Conservation (phyloP, 2,329 filamentous ascomycete species). For the Colletotrichum lini region DNA sequence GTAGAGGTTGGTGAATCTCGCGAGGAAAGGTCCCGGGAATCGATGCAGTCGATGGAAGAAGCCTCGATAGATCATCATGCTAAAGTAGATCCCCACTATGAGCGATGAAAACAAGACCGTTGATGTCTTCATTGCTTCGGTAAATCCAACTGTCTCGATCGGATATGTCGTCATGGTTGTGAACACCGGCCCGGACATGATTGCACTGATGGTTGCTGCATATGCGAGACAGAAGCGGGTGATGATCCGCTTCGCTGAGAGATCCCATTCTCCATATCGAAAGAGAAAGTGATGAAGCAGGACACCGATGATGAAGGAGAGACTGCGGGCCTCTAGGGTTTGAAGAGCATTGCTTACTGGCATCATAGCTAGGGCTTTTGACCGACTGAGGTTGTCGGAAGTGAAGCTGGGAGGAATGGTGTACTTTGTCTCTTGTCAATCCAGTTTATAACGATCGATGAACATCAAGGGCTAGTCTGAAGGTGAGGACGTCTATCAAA, state of each 20-base stretch:
- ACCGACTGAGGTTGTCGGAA: not conserved
- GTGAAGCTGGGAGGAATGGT: not conserved
- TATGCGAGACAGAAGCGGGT: not conserved
- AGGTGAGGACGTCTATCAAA: too few relatives aligned
- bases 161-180: not conserved
- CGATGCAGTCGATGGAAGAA: constrained; percentile 46
- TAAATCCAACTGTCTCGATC: not conserved
- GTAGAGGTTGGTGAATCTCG: constrained; percentile 45
- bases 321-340: not conserved
- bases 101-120: not conserved
- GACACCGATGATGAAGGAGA: constrained; percentile 28
- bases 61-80: constrained; percentile 44
- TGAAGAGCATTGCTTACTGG: not conserved
- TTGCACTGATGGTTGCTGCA: not conserved
- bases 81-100: constrained; percentile 40
- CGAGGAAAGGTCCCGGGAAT: constrained; percentile 49
- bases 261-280: constrained; percentile 48
- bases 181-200: not conserved
- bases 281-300: constrained; percentile 43
- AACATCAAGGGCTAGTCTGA: not conserved
- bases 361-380: not conserved
- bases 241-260: constrained; percentile 36
- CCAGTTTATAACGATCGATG: not conserved
- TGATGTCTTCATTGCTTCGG: not conserved
- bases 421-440: not conserved